phyloP scores from a whole-genome alignment of 1,139 yeast species.

The Yamadazyma kanchanaburiensis region DNA sequence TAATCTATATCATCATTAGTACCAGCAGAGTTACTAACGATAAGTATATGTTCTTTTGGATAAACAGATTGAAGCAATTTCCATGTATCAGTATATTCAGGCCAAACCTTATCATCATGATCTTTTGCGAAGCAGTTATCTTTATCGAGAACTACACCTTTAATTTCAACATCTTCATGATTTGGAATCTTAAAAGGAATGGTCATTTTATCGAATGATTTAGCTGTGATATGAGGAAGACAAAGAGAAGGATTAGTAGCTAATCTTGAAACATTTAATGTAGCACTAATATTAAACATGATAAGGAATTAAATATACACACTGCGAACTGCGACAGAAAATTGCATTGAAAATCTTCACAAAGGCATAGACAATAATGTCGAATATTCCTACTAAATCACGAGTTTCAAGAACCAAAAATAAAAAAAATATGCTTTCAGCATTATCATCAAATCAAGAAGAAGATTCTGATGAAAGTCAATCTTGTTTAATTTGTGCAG shows the following conservation, averaged over 20 bases:
- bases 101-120: slow-evolving; percentile 78
- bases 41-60: slow-evolving; percentile 65
- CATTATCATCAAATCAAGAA: slow-evolving; percentile 11
- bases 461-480: slow-evolving; percentile 23
- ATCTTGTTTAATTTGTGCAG: slow-evolving; percentile 83
- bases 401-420: slow-evolving; percentile 16
- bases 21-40: slow-evolving; percentile 94
- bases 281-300: slow-evolving; percentile 67
- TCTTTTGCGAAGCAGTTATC: slow-evolving; percentile 94
- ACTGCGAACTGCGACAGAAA: no score
- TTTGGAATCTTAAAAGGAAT: slow-evolving; percentile 40
- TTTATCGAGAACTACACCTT: slow-evolving; percentile 85
- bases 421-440: slow-evolving; percentile 3
- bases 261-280: slow-evolving; percentile 61
- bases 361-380: no score
- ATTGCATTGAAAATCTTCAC: no score
- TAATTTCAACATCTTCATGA: slow-evolving; percentile 38
- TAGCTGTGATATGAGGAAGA: slow-evolving; percentile 61
- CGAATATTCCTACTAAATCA: slow-evolving; percentile 13
- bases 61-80: slow-evolving; percentile 47
- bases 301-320: neutral
- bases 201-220: slow-evolving; percentile 61
- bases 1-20: slow-evolving; percentile 68
- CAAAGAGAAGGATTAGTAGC: slow-evolving; percentile 64
- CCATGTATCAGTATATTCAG: slow-evolving; percentile 57